Base-by-base conservation (phyloP, 495 filamentous ascomycete genomes). In the Xylaria longipes region DNA sequence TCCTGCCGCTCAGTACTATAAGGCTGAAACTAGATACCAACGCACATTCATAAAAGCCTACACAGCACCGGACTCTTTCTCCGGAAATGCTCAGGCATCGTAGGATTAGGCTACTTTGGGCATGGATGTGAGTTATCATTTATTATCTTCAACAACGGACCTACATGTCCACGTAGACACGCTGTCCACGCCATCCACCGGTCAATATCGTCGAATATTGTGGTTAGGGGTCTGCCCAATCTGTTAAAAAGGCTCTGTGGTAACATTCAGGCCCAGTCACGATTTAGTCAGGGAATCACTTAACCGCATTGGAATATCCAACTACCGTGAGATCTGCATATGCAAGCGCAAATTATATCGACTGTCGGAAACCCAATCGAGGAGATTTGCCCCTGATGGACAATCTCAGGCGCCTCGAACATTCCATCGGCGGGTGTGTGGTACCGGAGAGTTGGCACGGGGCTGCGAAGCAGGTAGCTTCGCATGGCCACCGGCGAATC, bases 101-200 rank as follows among this genome's bases (percentile, higher is more conserved):
- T 70, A 52, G 35, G 35, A 54, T 70, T 20, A 27, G 60, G 46
- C 64, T 70, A 45, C 58, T 56, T 70, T 35, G 39, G 58, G 68
- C 68, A 70, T 15, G 60, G 68, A 70, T 64, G 48, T 70, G 68
- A 70, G 43, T 70, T 70, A 70, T 70, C 68, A 70, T 70, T 31
- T 70, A 41, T 25, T 45, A 20, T 22, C n/a, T 45, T 61, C 33
- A 39, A 39, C 33, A 29, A 52, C 68, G 27, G 20, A 37, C n/a
- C 31, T 52, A n/a, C 48, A 6, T 64, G 48, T 64, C 46, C 46
- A 70, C 60, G 60, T 35, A 27, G 68, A 29, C 68, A 70, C n/a
- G 58, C 41, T 52, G 60, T 56, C 68, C 68, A 70, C 68, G 68
- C 64, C 68, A 70, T 43, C n/a, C 57, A n/a, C 43, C 27, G 22